Base-by-base conservation (phyloP, 2,329 filamentous ascomycete species). In the Metarhizium rileyi region DNA sequence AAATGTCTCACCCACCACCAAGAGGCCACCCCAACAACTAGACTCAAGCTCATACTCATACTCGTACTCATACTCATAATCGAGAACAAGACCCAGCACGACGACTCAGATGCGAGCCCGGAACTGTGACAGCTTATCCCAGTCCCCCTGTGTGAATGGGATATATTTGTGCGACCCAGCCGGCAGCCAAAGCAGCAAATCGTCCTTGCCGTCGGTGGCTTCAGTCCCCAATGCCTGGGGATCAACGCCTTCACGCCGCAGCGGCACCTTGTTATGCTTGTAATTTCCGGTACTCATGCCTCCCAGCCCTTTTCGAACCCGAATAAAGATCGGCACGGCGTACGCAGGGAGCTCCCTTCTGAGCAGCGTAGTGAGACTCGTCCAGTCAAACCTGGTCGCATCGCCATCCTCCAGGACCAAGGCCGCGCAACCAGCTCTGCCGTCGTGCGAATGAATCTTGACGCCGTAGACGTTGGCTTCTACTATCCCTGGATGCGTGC, bases 401-500 rank as follows among this genome's bases (percentile, higher is more conserved):
- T 69, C 63, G 1, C 66, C 67, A 1, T 76, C 71, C 4, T 75
- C 73, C 44, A 87, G 73, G 55, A 71, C 78, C 30, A 85, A 64
- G 1, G 78, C 77, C 3, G 80, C 75, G 63, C 80, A 84, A 1
- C 84, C 84, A 1, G 83, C 83, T 40, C 83, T 74, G 1, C 84
- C 84, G 57, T 87, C 84, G 54, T 86, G 80, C 8, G 76, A 71
- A 0, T 84, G 84, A 0, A 87, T 65, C 23, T 69, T 61, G 3
- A 87, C 81, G 25, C 84, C 84, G 61, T 87, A 87, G 7, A 87
- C 83, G 52, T 85, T 86, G 1, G 83, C 81, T 62, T 87, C 83
- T 22, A 73, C 63, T 14, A 86, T 68, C 1, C 76, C 76, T 0
- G 79, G 74, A 57, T 76, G 80, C 26, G 69, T 66, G 5, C 81